Evolutionary conservation across 2,329 filamentous ascomycete species (phyloP).

Genomic region (Endocalyx cinctus): DNA sequence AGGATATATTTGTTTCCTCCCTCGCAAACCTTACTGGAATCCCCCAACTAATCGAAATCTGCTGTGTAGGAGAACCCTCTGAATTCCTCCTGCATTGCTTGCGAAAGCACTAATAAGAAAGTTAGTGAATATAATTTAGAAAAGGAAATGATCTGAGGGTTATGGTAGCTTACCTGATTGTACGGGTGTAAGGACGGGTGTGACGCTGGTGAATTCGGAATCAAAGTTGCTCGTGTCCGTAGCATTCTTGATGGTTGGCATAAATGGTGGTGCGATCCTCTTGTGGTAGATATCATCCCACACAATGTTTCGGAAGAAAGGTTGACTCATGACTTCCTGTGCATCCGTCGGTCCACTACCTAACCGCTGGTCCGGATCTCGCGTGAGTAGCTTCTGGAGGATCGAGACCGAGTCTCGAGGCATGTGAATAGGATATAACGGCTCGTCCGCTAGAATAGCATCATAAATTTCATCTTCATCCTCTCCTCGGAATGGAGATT

Average conservation of each 20-base stretch:
- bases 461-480: slow-evolving; percentile 99
- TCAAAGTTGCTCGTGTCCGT: slow-evolving; percentile 99
- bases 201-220: slow-evolving; percentile 96
- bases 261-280: slow-evolving; percentile 80
- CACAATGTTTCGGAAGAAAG: slow-evolving; percentile 96
- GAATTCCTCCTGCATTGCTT: slow-evolving; percentile 99
- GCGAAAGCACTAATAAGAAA: slow-evolving; percentile 72
- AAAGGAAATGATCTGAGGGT: not conserved
- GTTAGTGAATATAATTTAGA: slow-evolving; percentile 17
- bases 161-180: slow-evolving; percentile 75
- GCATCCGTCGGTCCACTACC: slow-evolving; percentile 95
- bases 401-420: slow-evolving; percentile 96
- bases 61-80: slow-evolving; percentile 96
- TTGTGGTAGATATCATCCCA: slow-evolving; percentile 99
- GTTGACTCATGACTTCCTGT: slow-evolving; percentile 97
- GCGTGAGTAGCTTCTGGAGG: slow-evolving; percentile 91
- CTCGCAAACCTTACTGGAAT: too few species aligned
- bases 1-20: too few species aligned
- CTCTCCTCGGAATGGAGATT: slow-evolving; percentile 97
- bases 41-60: slow-evolving; percentile 86
- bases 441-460: slow-evolving; percentile 94
- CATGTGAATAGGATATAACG: slow-evolving; percentile 98
- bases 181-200: slow-evolving; percentile 92
- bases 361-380: slow-evolving; percentile 87
- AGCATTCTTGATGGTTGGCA: slow-evolving; percentile 82